Base-by-base conservation (phyloP, 768 basidiomycete species). In the Agrocybe pediades region DNA sequence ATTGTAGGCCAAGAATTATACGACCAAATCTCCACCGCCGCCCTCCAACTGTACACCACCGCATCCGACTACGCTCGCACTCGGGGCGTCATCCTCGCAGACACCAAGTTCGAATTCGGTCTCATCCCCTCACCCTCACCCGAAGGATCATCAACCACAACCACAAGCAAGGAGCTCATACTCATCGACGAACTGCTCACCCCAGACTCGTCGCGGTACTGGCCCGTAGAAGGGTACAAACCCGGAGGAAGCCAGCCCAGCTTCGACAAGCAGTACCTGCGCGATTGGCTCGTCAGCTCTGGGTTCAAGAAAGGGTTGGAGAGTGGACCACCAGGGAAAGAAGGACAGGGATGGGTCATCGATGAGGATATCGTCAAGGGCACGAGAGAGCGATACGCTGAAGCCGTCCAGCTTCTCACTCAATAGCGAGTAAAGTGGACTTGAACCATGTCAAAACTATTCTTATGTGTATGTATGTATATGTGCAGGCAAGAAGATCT, bases 31-130 rank as follows among this genome's bases (percentile, higher is more conserved):
- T 84, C 87, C n/a, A 55, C 66, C 15, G 74, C 77, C 1, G 80
- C 92, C 1, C 61, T 95, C 5, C 71, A 77, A 53, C 73, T 94
- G 1, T 94, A 93, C 75, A 77, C 75, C 36, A 78, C 83, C 36
- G 95, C 95, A 2, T 85, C 92, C 0, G 81, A 75, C 23, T 83
- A 92, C 62, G 91, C 93, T 8, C 72, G 76, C 23, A 76, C 81
- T 6, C 81, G 85, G 4, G 95, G 93, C 16, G 77, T 98, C 53
- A 97, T 98, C 63, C 86, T 99, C 41, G 97, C 95, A 20, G 96
- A 99, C 70, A 98, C 95, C 36, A 99, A 99, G 69, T 98, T 98
- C 70, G 97, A 98, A 73, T 99, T 99, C 65, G 97, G 97, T 5
- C 82, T 98, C 41, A 64, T 94, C 44, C 76, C 74, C 2, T 70